Evolutionary conservation across 176 grass and related monocot species (phyloP).

Genomic region (Lolium perenne): DNA sequence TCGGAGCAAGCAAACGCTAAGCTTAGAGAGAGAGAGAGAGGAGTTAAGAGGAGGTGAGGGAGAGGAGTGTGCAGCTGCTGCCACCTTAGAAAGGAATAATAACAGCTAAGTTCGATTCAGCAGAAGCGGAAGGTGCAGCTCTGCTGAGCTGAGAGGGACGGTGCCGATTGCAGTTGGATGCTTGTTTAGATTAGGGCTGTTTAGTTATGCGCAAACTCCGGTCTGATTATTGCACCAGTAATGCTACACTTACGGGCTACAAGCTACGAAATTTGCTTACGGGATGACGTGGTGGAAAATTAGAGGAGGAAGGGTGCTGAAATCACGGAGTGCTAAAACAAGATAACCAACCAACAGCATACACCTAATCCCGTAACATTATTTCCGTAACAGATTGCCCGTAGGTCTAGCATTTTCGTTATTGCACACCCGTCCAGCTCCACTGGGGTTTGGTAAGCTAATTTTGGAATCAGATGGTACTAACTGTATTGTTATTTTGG

Average conservation of each 20-base stretch:
- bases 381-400: no score
- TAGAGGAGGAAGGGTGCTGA: no score
- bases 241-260: no score
- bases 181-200: not conserved
- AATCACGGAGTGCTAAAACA: no score
- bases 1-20: conserved; percentile 3
- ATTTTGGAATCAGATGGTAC: not conserved
- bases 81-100: conserved; percentile 44
- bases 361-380: no score
- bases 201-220: not conserved
- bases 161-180: not conserved
- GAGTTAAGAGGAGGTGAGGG: not conserved
- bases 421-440: not conserved
- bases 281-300: no score
- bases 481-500: not conserved
- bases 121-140: not conserved
- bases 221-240: not conserved
- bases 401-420: no score
- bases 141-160: not conserved
- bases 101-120: conserved; percentile 40
- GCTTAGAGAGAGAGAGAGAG: not conserved
- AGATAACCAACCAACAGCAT: no score
- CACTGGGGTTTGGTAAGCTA: not conserved
- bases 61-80: not conserved
- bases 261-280: no score